Evolutionary conservation across 1,284 basidiomycete species (phyloP), one percentile per base, ranked within the genome.

Genomic region (Papiliotrema terrestris): DNA sequence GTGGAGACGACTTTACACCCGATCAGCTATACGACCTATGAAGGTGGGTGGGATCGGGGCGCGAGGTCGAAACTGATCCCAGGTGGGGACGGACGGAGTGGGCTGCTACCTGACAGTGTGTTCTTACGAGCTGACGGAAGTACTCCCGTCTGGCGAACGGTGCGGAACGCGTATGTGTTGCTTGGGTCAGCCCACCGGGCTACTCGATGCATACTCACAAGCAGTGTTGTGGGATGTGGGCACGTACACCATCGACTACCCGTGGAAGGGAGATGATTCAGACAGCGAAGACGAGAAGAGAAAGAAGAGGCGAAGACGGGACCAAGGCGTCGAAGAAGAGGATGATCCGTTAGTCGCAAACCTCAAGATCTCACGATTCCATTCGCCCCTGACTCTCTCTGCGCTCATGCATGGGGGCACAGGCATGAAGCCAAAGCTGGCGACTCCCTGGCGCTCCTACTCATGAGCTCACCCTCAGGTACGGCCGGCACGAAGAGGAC

Each of bases 161-260:
- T 61, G 65, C 20, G 71, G 70, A 13, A 73, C 71, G 1, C 52
- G 71, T 71, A 36, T 49, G 65, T 44, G 1, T 2, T 39, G 11
- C 14, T 13, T 44, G 4, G 19, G 5, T 11, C 11, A 32, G 11
- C 11, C 6, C 5, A 32, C 29, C 6, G 29, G 11, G 29, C 29
- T 6, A 14, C n/a, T 29, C 6, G 38, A 23, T 4, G 19, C 23
- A 39, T 6, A 32, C 41, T 50, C 3, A 51, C 25, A 11, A 6
- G 4, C 15, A 69, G 68, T 72, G 19, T 60, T 73, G 1, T 73
- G 71, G 71, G 71, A 73, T 45, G 57, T 72, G 2, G 71, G 71
- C 1, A 51, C 56, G 25, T 73, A 73, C 48, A 58, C 55, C 8
- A 65, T 73, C 43, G 57, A 53, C 35, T 50, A 59, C 51, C 57